Evolutionary conservation across 805 yeast species (phyloP).

Genomic region (Kodamaea restingae): DNA sequence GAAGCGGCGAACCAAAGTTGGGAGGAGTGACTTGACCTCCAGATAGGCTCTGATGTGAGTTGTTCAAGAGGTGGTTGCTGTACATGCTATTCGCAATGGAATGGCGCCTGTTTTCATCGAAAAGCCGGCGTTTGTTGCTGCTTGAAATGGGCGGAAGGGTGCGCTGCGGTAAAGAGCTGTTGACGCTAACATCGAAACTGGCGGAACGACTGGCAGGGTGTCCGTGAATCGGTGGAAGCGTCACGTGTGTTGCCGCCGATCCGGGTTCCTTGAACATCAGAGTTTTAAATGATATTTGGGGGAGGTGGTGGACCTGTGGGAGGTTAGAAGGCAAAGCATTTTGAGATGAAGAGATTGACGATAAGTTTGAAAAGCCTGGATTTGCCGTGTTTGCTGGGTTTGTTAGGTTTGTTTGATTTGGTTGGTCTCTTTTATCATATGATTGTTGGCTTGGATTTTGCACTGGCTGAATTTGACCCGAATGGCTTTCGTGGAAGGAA

Average conservation of each 20-base stretch:
- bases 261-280: slow-evolving; percentile 31
- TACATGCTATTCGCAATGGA: slow-evolving; percentile 11
- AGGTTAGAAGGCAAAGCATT: slow-evolving; percentile 1
- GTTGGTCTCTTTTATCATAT: neutral
- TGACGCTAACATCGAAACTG: slow-evolving; percentile 6
- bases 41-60: slow-evolving; percentile 12
- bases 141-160: slow-evolving; percentile 13
- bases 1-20: slow-evolving; percentile 29
- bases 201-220: slow-evolving; percentile 8
- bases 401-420: neutral
- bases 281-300: slow-evolving; percentile 39
- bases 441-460: no score
- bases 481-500: no score
- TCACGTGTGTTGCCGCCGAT: neutral
- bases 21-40: slow-evolving; percentile 24
- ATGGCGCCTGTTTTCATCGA: slow-evolving; percentile 15
- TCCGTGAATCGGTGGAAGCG: slow-evolving; percentile 9
- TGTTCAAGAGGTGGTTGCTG: slow-evolving; percentile 7
- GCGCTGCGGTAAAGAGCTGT: slow-evolving; percentile 9
- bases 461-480: no score
- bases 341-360: neutral
- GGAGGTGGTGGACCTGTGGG: slow-evolving; percentile 21
- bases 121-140: slow-evolving; percentile 13
- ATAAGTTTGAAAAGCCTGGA: neutral
- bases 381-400: neutral